Evolutionary conservation across 768 basidiomycete genomes (phyloP).

Genomic region (Lentinus brumalis): DNA sequence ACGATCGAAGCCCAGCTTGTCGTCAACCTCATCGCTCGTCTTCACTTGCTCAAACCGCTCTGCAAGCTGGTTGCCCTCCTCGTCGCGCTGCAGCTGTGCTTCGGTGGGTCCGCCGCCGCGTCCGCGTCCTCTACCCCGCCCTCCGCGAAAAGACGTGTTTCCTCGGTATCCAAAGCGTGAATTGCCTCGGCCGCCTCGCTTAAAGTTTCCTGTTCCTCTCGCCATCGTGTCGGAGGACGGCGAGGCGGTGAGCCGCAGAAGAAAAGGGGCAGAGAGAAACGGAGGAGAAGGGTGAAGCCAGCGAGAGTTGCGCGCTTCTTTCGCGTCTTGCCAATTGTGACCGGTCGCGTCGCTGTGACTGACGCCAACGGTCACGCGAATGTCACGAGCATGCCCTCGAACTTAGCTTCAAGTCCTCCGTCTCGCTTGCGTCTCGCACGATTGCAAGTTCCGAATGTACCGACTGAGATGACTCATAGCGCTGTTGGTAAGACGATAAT

Average conservation of each 20-base stretch:
- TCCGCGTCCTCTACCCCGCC: slow-evolving; percentile 50
- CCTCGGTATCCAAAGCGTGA: slow-evolving; percentile 46
- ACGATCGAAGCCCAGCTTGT: slow-evolving; percentile 85
- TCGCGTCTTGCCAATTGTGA: slow-evolving; percentile 5
- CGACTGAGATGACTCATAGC: no score
- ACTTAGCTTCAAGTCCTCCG: no score
- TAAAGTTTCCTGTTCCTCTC: slow-evolving; percentile 23
- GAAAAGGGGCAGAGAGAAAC: neutral
- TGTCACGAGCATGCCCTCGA: no score
- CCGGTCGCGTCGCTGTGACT: slow-evolving; percentile 18
- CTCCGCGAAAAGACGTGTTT: slow-evolving; percentile 40
- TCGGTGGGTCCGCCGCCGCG: slow-evolving; percentile 46
- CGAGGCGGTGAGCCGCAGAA: neutral
- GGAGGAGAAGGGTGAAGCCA: neutral
- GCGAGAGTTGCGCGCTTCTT: neutral
- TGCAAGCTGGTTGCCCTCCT: slow-evolving; percentile 85
- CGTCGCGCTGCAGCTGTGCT: slow-evolving; percentile 67
- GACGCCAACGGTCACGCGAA: slow-evolving; percentile 14
- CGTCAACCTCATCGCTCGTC: slow-evolving; percentile 85
- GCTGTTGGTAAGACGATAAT: no score
- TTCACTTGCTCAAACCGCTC: slow-evolving; percentile 84
- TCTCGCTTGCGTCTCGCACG: no score
- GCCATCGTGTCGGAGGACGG: slow-evolving; percentile 19
- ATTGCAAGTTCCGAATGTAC: no score
- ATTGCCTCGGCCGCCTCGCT: slow-evolving; percentile 31